phyloP scores from a whole-genome alignment of 176 grass and related monocot genomes.

The Zoysia pacifica region DNA sequence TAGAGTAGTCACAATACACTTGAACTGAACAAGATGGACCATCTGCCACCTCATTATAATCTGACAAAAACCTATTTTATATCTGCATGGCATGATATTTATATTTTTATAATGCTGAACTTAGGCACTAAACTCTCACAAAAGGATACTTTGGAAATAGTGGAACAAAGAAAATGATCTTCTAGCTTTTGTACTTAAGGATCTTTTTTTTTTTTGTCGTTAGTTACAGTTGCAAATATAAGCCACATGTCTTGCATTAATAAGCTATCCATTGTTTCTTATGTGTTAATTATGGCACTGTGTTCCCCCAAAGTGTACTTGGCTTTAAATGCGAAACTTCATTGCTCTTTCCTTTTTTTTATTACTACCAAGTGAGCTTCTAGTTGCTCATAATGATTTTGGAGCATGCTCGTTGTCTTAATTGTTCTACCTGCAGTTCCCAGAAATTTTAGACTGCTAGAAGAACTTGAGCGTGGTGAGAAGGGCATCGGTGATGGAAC shows the following conservation, averaged over 20 bases:
- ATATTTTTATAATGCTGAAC: not conserved
- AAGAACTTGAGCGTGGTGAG: constrained; percentile 83
- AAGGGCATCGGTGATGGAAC: constrained; percentile 88
- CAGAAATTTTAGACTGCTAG: constrained; percentile 79
- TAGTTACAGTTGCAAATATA: not conserved
- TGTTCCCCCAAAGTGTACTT: not conserved
- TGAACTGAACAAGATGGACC: not conserved
- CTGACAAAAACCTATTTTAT: not conserved
- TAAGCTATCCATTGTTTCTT: not conserved
- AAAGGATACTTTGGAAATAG: constrained; percentile 1
- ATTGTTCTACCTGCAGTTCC: constrained; percentile 54
- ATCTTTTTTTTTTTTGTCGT: not conserved
- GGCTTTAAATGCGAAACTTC: not conserved
- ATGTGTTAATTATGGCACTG: constrained; percentile 1
- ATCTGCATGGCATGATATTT: not conserved
- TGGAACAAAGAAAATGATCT: not conserved
- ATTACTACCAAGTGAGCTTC: not conserved
- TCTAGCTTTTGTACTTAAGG: not conserved
- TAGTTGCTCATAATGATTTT: constrained; percentile 17
- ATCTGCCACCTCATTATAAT: not conserved
- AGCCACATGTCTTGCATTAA: not conserved
- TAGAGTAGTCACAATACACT: not conserved
- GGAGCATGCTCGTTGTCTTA: constrained; percentile 3
- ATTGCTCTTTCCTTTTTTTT: not conserved
- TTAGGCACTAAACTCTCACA: not conserved